These are phyloP conservation scores for Coemansia sp. DNA, from an alignment of 192 early-diverging fungal species.

Conservation along the genomic window DNA sequence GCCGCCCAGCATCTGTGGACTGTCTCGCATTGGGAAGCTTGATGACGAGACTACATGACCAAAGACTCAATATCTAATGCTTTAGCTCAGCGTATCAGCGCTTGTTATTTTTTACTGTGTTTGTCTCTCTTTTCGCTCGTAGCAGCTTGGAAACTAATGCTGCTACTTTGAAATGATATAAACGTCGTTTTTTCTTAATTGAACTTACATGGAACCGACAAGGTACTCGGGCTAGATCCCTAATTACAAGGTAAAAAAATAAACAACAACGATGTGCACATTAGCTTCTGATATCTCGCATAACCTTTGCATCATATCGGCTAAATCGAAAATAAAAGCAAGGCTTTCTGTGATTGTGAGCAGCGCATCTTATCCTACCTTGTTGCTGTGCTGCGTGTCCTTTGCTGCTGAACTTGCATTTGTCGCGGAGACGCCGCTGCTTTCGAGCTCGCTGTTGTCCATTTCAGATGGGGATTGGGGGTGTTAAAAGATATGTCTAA, in stretches of 20 bases:
- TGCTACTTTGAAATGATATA: too few species aligned
- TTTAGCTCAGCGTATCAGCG: neutral
- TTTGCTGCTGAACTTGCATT: neutral
- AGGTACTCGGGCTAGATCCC: neutral
- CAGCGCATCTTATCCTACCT: too few species aligned
- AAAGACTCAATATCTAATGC: neutral
- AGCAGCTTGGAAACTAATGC: too few species aligned
- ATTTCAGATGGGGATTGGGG: too few species aligned
- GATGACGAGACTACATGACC: neutral
- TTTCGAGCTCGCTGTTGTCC: neutral
- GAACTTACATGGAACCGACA: neutral
- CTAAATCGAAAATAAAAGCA: too few species aligned
- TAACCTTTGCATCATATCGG: too few species aligned
- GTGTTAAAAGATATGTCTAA: neutral
- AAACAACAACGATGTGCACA: too few species aligned
- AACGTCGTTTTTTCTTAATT: too few species aligned
- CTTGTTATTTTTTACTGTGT: neutral
- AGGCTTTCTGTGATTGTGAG: too few species aligned
- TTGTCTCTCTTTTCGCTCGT: too few species aligned
- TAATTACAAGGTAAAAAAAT: neutral
- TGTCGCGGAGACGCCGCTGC: neutral
- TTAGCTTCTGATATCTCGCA: too few species aligned
- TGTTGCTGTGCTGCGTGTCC: neutral
- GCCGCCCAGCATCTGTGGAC: slow-evolving; percentile 42
- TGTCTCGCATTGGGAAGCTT: slow-evolving; percentile 44